Conservation (phyloP, 2,329 filamentous ascomycete genomes). For the Coccinonectria pachysandricola region DNA sequence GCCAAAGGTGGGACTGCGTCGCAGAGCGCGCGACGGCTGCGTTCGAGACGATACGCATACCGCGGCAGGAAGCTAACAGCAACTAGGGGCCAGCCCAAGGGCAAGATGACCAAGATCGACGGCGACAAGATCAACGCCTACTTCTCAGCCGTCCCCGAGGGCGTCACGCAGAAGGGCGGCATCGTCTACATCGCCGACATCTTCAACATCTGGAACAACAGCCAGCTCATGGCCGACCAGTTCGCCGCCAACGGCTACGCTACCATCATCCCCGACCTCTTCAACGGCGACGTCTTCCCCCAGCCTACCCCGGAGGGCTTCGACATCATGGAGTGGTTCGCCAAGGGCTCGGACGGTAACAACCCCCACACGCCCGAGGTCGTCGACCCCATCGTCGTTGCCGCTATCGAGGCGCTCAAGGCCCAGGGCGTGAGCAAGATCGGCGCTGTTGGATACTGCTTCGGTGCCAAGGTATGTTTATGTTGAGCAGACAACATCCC, state of each 20-base stretch:
- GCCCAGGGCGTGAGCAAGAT: conserved; percentile 42
- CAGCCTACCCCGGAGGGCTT: conserved; percentile 17
- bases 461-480: conserved; percentile 51
- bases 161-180: conserved; percentile 17
- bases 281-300: conserved; percentile 25
- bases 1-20: too few species aligned
- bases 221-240: conserved; percentile 30
- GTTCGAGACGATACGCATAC: too few species aligned
- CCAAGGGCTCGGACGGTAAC: conserved; percentile 34
- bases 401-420: conserved; percentile 43
- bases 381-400: conserved; percentile 25
- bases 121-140: conserved; percentile 37
- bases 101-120: conserved; percentile 36
- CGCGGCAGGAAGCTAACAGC: too few species aligned
- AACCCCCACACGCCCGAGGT: conserved; percentile 30
- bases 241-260: conserved; percentile 30
- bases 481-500: neutral
- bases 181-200: conserved; percentile 29
- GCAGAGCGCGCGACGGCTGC: too few species aligned
- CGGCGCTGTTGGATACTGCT: conserved; percentile 53
- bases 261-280: conserved; percentile 27
- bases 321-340: conserved; percentile 25
- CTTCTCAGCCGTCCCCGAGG: conserved; percentile 33
- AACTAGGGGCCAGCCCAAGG: conserved; percentile 40
- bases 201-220: conserved; percentile 29